Evolutionary conservation across 331 rosid species (phyloP).

Genomic region (Quercus lobata): DNA sequence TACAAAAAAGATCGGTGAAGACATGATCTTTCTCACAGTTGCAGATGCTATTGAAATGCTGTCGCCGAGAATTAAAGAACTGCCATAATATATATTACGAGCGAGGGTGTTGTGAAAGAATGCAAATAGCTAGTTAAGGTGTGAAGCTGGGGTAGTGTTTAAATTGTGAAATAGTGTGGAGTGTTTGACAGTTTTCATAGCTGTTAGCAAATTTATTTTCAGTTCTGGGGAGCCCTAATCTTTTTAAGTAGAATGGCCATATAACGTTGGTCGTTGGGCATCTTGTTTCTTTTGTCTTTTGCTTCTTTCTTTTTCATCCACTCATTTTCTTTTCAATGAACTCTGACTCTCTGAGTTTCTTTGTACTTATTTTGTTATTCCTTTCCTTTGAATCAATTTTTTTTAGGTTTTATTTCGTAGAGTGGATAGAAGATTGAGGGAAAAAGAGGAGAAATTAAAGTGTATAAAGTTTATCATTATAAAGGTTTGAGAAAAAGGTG

Average conservation of each 20-base stretch:
- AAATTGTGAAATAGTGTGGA: not conserved
- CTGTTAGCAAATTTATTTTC: not conserved
- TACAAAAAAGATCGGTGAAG: conserved; percentile 47
- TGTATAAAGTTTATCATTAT: no score
- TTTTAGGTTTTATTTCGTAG: not conserved
- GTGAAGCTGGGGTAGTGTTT: not conserved
- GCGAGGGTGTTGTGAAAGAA: not conserved
- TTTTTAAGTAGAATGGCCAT: no score
- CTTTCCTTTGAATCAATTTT: not conserved
- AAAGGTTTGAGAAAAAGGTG: no score
- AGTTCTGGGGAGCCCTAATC: no score
- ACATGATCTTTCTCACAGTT: conserved; percentile 65
- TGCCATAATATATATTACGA: not conserved
- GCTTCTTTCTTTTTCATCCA: not conserved
- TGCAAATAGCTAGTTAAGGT: not conserved
- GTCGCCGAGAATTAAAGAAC: conserved; percentile 30
- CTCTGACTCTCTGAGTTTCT: not conserved
- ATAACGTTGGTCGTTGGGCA: no score
- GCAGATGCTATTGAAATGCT: conserved; percentile 53
- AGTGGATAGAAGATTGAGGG: no score
- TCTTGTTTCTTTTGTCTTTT: no score
- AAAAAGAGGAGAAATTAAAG: not conserved
- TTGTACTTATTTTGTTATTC: not conserved
- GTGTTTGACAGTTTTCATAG: not conserved
- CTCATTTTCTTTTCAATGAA: not conserved